Evolutionary conservation across 2,329 filamentous ascomycete species (phyloP).

Genomic region (Colletotrichum chrysophilum): DNA sequence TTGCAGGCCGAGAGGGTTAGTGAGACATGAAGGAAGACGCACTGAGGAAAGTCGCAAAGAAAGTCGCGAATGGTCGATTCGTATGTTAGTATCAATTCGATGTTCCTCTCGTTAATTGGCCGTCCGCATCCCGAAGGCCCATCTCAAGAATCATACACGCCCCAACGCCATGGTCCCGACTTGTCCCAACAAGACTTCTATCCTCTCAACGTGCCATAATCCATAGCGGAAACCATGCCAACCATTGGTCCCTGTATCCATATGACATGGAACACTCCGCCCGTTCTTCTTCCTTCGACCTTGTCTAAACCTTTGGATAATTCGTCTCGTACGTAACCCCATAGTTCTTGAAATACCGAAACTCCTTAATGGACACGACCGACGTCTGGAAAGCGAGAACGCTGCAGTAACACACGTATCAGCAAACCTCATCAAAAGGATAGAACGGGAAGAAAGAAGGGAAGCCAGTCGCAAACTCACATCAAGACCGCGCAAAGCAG

Average conservation of each 20-base stretch:
- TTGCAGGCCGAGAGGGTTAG: no score
- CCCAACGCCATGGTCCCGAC: neutral
- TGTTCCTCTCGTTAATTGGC: neutral
- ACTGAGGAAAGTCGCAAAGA: no score
- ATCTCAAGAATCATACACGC: neutral
- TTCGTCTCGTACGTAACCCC: neutral
- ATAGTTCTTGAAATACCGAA: slow-evolving; percentile 1
- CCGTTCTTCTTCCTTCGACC: neutral
- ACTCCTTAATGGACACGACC: slow-evolving; percentile 3
- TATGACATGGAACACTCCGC: neutral
- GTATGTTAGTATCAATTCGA: no score
- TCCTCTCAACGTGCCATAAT: accelerated
- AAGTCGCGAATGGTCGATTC: no score
- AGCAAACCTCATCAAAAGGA: neutral
- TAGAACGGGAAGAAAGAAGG: neutral
- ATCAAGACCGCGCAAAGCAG: slow-evolving; percentile 1
- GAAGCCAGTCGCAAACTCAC: neutral
- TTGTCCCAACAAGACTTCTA: neutral
- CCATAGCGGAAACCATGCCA: neutral
- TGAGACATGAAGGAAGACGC: no score
- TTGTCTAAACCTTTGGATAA: neutral
- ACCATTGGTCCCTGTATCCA: neutral
- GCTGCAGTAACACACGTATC: neutral
- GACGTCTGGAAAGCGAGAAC: slow-evolving; percentile 11
- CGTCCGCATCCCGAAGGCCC: neutral